A percentile compares a stretch with the other conserved stretches of the same genome.
phyloP scores from a whole-genome alignment of 306 rosid species.

The Biancaea sappan region DNA sequence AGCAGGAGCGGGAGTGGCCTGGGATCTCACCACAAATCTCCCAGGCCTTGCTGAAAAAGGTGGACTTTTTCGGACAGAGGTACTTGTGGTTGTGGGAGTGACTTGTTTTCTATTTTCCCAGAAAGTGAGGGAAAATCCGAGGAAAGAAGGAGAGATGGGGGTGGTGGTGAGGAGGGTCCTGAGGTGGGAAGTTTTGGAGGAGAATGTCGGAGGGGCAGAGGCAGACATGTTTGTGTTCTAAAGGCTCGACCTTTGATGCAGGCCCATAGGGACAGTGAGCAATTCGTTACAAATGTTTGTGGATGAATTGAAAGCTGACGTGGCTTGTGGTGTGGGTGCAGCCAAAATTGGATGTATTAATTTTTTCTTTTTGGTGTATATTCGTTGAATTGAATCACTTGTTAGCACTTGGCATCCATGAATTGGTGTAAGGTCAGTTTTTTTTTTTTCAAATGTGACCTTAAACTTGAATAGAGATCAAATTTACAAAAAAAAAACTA shows the following conservation, averaged over 20 bases:
- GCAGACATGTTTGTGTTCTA: conserved; percentile 29
- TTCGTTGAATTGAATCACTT: no score
- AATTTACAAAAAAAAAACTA: no score
- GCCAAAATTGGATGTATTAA: not conserved
- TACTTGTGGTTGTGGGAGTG: not conserved
- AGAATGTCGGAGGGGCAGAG: conserved; percentile 36
- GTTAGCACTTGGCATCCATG: no score
- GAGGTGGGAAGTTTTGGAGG: conserved; percentile 43
- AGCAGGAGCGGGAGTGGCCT: conserved; percentile 55
- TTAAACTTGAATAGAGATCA: no score
- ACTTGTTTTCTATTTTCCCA: conserved; percentile 29
- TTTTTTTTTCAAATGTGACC: no score
- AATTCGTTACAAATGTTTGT: not conserved
- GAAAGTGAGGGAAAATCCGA: conserved; percentile 37
- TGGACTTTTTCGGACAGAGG: not conserved
- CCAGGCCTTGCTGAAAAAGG: not conserved
- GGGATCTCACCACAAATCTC: conserved; percentile 57
- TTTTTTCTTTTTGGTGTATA: no score
- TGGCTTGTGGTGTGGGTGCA: no score
- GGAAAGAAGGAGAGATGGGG: conserved; percentile 32
- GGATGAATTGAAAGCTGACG: no score
- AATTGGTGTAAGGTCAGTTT: no score
- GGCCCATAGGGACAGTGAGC: no score
- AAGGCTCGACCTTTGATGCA: conserved; percentile 45
- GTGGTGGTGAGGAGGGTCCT: conserved; percentile 28